Evolutionary conservation across 306 rosid genomes (phyloP).

Genomic region (Crotalaria pallida): DNA sequence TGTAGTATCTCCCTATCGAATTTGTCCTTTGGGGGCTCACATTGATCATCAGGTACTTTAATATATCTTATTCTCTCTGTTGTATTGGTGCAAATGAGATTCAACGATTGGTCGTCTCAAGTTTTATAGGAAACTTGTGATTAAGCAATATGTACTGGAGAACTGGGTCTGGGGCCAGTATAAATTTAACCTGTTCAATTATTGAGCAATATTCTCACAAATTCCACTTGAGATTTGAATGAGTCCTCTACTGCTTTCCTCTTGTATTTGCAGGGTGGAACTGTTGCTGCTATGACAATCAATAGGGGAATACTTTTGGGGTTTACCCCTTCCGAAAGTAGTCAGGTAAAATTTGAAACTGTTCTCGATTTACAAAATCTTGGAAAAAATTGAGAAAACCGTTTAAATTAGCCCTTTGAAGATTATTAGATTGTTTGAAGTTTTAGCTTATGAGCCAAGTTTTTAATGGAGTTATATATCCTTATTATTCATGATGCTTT

Average conservation of each 20-base stretch:
- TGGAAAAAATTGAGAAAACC: not conserved
- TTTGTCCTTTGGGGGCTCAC: constrained; percentile 97
- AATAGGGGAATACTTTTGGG: constrained; percentile 84
- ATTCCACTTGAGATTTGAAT: constrained; percentile 4
- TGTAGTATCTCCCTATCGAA: constrained; percentile 87
- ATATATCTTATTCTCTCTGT: constrained; percentile 12
- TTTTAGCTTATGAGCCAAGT: not conserved
- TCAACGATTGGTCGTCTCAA: not conserved
- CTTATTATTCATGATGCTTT: not conserved
- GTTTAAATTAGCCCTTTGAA: not conserved
- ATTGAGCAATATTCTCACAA: not conserved
- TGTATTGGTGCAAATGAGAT: not conserved
- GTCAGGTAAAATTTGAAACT: constrained; percentile 38
- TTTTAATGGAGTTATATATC: not conserved
- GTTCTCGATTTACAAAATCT: not conserved
- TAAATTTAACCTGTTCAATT: not conserved
- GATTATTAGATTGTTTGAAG: not conserved
- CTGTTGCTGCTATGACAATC: constrained; percentile 81
- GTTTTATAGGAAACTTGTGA: not conserved
- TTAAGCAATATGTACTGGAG: not conserved
- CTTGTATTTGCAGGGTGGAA: constrained; percentile 66
- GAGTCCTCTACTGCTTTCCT: not conserved
- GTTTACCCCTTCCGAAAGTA: constrained; percentile 67
- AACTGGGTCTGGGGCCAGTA: not conserved
- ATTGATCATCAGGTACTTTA: constrained; percentile 88